phyloP scores from a whole-genome alignment of 2,329 filamentous ascomycete genomes.

The Tolypocladium pustulatum region DNA sequence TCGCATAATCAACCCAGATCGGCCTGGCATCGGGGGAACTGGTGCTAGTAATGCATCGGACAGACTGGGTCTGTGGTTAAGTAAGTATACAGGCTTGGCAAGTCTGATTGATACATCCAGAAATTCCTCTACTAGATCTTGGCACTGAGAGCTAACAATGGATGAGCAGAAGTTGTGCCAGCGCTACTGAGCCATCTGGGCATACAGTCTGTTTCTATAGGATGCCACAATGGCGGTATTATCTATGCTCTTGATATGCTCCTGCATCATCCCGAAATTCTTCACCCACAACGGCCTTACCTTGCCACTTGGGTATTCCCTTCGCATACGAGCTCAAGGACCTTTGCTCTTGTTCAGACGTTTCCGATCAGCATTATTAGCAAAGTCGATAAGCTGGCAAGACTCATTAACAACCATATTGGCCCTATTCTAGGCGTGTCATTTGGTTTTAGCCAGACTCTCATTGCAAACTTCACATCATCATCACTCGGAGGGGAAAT shows the following conservation, averaged over 20 bases:
- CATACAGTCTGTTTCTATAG: constrained; percentile 17
- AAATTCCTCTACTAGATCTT: too few relatives aligned
- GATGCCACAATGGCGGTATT: constrained; percentile 18
- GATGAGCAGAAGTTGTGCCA: constrained; percentile 12
- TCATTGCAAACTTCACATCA: not conserved
- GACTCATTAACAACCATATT: not conserved
- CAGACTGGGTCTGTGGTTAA: constrained; percentile 15
- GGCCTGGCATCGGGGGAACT: constrained; percentile 25
- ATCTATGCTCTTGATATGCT: constrained; percentile 17
- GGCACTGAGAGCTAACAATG: not conserved
- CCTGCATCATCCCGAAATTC: not conserved
- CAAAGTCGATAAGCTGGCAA: not conserved
- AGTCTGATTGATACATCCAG: not conserved
- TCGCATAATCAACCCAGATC: constrained; percentile 20
- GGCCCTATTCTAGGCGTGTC: not conserved
- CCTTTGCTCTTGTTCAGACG: not conserved
- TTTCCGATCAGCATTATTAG: not conserved
- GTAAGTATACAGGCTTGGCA: constrained; percentile 2
- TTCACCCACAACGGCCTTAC: not conserved
- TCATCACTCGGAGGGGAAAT: not conserved
- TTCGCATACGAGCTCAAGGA: not conserved
- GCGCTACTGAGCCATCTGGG: constrained; percentile 21
- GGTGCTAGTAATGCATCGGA: constrained; percentile 11
- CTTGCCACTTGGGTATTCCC: not conserved
- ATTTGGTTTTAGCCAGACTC: not conserved